Percentiles rank a stretch among this genome's conserved stretches.
These are phyloP conservation scores for Ophiosphaerella korrae DNA, from an alignment of 2,329 filamentous ascomycete genomes.

Conservation along the genomic window DNA sequence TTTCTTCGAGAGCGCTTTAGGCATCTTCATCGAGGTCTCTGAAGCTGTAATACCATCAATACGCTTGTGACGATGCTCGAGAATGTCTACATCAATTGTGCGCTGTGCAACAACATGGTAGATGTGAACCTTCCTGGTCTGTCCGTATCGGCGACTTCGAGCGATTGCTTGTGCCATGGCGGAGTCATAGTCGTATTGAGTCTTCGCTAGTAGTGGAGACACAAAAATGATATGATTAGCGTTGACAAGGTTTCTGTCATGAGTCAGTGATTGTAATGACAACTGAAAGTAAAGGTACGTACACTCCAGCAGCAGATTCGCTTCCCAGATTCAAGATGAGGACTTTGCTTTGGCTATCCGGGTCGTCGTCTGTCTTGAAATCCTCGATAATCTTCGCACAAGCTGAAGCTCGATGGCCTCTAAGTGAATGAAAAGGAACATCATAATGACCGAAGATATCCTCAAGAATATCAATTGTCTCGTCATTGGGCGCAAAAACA, in stretches of 20 bases:
- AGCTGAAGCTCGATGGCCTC: conserved; percentile 9
- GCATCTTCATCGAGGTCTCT: conserved; percentile 6
- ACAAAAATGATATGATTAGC: conserved; percentile 71
- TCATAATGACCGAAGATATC: conserved; percentile 18
- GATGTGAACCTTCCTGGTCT: conserved; percentile 62
- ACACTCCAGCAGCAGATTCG: conserved; percentile 65
- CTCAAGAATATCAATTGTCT: conserved; percentile 21
- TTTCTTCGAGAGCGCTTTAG: conserved; percentile 9
- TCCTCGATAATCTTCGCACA: conserved; percentile 30
- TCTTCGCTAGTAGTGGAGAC: conserved; percentile 57
- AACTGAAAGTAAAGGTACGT: conserved; percentile 37
- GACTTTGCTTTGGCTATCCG: conserved; percentile 49
- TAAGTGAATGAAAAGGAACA: conserved; percentile 22
- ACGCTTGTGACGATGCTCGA: conserved; percentile 51
- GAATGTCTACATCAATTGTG: conserved; percentile 56
- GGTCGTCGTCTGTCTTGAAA: conserved; percentile 32
- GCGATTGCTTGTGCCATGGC: conserved; percentile 69
- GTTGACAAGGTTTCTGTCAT: conserved; percentile 62
- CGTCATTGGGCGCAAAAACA: conserved; percentile 32
- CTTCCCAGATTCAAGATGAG: conserved; percentile 63
- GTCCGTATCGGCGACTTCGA: conserved; percentile 62
- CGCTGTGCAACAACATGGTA: conserved; percentile 84
- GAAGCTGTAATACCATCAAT: conserved; percentile 19
- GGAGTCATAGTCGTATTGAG: conserved; percentile 60
- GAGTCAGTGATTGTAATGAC: neutral